Evolutionary conservation across 768 basidiomycete species (phyloP), one percentile per base, ranked within the genome.

Genomic region (Gelatoporia subvermispora): DNA sequence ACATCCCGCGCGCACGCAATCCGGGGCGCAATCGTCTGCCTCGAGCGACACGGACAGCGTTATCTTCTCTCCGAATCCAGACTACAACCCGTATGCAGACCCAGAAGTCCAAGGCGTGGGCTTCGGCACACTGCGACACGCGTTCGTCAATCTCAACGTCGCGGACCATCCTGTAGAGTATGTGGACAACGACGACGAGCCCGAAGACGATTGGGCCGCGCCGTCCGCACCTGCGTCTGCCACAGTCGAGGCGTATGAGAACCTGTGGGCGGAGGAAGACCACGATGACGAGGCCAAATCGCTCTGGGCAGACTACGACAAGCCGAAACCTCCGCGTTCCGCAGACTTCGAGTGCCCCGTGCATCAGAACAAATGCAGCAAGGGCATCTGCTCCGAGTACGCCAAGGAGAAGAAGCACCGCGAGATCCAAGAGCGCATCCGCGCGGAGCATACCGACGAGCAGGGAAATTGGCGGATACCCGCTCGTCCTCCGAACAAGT

Each of bases 361-460:
- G 23, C 70, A 72, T 40, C 65, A 66, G 9, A 37, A 51, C 22
- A 58, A 69, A 13, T 71, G 69, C 56, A 67, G 56, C 49, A 67
- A 66, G 51, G 66, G 69, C 45, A 70, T 71, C 39, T 71, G 69
- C 31, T 46, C 42, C 43, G 63, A 63, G 48, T 67, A 68, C 40
- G 65, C 40, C 28, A 35, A 40, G 21, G 42, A 41, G 17, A 49
- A 38, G 48, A 25, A 23, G n/a, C 24, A 20, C 35, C 2, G 47
- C 24, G 16, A 5, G 31, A 43, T 9, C 3, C 18, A 20, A 37
- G 45, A 47, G 45, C 45, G 45, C 39, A 24, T 41, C 40, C 20
- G 40, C 47, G 20, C 25, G 40, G 31, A 42, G 47, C 24, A 20
- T 17, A 23, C 35, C 16, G 31, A 35, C n/a, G 3, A 17, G 3